Base-by-base conservation (phyloP, 1,284 basidiomycete species). In the Mixia osmundae region DNA sequence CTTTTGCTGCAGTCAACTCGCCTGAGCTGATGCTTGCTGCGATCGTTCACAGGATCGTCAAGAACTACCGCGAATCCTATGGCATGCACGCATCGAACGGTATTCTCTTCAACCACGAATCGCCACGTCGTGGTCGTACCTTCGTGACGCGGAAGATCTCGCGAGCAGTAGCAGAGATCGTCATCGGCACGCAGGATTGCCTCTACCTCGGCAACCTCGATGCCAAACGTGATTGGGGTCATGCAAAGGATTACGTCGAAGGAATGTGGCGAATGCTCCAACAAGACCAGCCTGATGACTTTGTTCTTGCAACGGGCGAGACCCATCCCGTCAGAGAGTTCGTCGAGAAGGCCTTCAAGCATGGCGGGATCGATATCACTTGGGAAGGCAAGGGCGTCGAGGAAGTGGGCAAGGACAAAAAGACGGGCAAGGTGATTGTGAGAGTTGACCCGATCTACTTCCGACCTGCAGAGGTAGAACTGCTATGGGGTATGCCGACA, bases 201-300 rank as follows among this genome's bases (percentile, higher is more conserved):
- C 57, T 89, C 25, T 87, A 82, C 57, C 67, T 89, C 30, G 82
- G 82, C 39, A 89, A 89, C 58, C 50, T 89, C 41, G 80, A 85
- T 55, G 77, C 82, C 5, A 68, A 73, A 56, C 75, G 82, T 57
- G 82, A 89, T 56, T 89, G 82, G 82, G 82, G 82, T 48, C 82
- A 89, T 57, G 79, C 52, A 5, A 38, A 44, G 10, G 50, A 52
- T 40, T 52, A 52, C 44, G 47, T 52, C 19, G 80, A 85, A 58
- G 82, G 82, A 29, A 87, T 89, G 83, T 89, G 82, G 80, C 65
- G 67, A 50, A 83, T 89, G 69, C 68, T 89, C 20, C 82, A 89
- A 56, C 80, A 85, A 54, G 64, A 69, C 6, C 47, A 48, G 19
- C 62, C 82, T 1, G 70, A 79, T 15, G 82, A 89, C 58, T 89